phyloP scores from a whole-genome alignment of 2,329 filamentous ascomycete species.

The Dactylellina cionopaga region DNA sequence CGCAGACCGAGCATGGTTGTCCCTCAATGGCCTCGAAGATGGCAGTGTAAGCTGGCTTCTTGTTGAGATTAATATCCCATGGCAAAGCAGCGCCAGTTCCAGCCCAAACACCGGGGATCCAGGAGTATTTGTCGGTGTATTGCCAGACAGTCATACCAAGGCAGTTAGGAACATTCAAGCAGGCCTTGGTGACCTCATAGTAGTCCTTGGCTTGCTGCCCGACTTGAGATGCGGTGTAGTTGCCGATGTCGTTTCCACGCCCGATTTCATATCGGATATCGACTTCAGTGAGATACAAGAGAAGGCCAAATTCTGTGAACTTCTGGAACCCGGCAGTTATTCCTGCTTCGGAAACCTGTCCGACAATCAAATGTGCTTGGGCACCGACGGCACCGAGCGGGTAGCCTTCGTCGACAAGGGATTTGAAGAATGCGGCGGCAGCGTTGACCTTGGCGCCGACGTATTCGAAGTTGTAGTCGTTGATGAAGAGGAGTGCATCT shows the following conservation, averaged over 20 bases:
- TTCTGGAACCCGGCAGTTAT: slow-evolving; percentile 45
- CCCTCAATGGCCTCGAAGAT: slow-evolving; percentile 58
- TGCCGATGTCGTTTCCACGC: slow-evolving; percentile 46
- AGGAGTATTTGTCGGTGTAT: slow-evolving; percentile 62
- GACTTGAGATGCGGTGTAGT: slow-evolving; percentile 45
- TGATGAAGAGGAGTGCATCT: slow-evolving; percentile 70
- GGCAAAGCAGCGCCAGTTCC: slow-evolving; percentile 62
- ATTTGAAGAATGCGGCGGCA: slow-evolving; percentile 61
- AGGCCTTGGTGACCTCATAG: slow-evolving; percentile 48
- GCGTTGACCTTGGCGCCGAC: slow-evolving; percentile 64
- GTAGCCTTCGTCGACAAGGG: slow-evolving; percentile 41
- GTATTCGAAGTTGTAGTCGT: slow-evolving; percentile 72
- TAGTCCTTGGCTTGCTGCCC: slow-evolving; percentile 50
- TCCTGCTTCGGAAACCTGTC: slow-evolving; percentile 39
- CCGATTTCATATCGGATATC: slow-evolving; percentile 51
- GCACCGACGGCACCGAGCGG: slow-evolving; percentile 49
- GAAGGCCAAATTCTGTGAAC: slow-evolving; percentile 38
- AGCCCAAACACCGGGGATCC: slow-evolving; percentile 62
- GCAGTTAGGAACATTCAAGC: slow-evolving; percentile 57
- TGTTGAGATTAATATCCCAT: slow-evolving; percentile 62
- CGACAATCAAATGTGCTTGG: slow-evolving; percentile 49
- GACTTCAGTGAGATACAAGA: slow-evolving; percentile 47
- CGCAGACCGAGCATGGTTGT: slow-evolving; percentile 33
- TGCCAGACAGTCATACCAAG: slow-evolving; percentile 63
- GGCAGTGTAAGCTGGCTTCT: slow-evolving; percentile 63